Percentiles rank a stretch among this genome's conserved stretches.
Conservation (phyloP, 306 rosid genomes). For the Betula pendula region DNA sequence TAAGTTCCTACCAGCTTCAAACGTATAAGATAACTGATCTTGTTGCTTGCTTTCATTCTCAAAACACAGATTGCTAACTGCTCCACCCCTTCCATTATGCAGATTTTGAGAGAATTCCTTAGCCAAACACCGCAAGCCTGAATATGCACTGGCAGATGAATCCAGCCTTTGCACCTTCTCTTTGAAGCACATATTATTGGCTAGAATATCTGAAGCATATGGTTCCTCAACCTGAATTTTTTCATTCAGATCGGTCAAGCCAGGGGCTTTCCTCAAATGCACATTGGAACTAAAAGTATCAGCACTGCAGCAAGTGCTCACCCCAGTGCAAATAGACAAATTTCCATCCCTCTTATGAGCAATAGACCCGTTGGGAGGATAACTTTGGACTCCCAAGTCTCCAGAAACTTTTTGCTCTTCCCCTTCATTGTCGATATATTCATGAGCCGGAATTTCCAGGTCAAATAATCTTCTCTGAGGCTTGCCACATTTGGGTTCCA, state of each 20-base stretch:
- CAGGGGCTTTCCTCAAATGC: slow-evolving; percentile 9
- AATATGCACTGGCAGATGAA: slow-evolving; percentile 20
- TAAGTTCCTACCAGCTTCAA: slow-evolving; percentile 23
- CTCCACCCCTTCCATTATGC: not conserved
- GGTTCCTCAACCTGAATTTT: slow-evolving; percentile 27
- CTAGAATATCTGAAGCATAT: slow-evolving; percentile 10
- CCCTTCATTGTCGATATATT: slow-evolving; percentile 23
- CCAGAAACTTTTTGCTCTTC: slow-evolving; percentile 13
- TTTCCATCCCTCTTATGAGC: not conserved
- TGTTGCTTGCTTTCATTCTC: slow-evolving; percentile 6
- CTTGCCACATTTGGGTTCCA: slow-evolving; percentile 19
- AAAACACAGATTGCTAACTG: slow-evolving; percentile 1
- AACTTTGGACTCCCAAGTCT: slow-evolving; percentile 1
- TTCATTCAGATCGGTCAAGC: slow-evolving; percentile 27
- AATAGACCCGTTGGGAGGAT: slow-evolving; percentile 13
- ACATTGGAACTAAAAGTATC: slow-evolving; percentile 13
- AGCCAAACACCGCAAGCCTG: slow-evolving; percentile 19
- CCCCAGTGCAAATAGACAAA: not conserved
- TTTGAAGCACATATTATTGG: not conserved
- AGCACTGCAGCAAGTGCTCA: not conserved
- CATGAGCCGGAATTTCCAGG: slow-evolving; percentile 40
- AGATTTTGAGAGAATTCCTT: slow-evolving; percentile 22
- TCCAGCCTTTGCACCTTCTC: not conserved
- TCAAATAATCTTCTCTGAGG: slow-evolving; percentile 30
- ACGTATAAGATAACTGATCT: slow-evolving; percentile 11